These are phyloP conservation scores for Colletotrichum cuscutae DNA, from an alignment of 2,329 filamentous ascomycete genomes.

Conservation along the genomic window DNA sequence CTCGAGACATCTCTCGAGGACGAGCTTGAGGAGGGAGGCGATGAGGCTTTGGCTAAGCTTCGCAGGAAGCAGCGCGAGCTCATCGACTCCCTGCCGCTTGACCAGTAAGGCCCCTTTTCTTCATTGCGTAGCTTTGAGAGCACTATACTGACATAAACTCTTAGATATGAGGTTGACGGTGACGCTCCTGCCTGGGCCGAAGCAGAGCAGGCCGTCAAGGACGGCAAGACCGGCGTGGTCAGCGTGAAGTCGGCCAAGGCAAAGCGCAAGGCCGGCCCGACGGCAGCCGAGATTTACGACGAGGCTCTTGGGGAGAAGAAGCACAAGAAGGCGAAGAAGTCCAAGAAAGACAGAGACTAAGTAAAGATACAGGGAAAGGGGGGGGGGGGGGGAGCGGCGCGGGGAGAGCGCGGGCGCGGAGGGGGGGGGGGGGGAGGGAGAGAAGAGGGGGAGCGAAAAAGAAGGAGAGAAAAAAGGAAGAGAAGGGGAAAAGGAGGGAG, in stretches of 20 bases:
- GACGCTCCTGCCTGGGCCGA: slow-evolving; percentile 72
- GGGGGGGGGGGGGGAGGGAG: too few relatives aligned
- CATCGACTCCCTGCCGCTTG: slow-evolving; percentile 89
- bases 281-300: slow-evolving; percentile 71
- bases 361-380: too few relatives aligned
- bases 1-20: slow-evolving; percentile 79
- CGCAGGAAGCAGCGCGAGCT: slow-evolving; percentile 85
- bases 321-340: slow-evolving; percentile 62
- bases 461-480: too few relatives aligned
- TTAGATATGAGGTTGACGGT: slow-evolving; percentile 73
- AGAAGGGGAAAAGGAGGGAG: too few relatives aligned
- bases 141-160: slow-evolving; percentile 26
- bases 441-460: too few relatives aligned
- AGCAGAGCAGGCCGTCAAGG: slow-evolving; percentile 80
- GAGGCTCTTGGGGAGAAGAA: slow-evolving; percentile 67
- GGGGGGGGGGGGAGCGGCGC: too few relatives aligned
- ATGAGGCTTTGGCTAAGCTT: slow-evolving; percentile 77
- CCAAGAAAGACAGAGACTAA: slow-evolving; percentile 40
- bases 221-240: slow-evolving; percentile 72
- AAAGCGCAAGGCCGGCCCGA: slow-evolving; percentile 77
- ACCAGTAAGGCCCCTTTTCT: slow-evolving; percentile 70
- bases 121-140: background rate
- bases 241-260: slow-evolving; percentile 82
- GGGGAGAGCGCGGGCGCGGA: too few relatives aligned
- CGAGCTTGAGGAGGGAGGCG: slow-evolving; percentile 85